These are phyloP conservation scores for Sclerotinia borealis DNA, from an alignment of 2,329 filamentous ascomycete species.

Conservation along the genomic window DNA sequence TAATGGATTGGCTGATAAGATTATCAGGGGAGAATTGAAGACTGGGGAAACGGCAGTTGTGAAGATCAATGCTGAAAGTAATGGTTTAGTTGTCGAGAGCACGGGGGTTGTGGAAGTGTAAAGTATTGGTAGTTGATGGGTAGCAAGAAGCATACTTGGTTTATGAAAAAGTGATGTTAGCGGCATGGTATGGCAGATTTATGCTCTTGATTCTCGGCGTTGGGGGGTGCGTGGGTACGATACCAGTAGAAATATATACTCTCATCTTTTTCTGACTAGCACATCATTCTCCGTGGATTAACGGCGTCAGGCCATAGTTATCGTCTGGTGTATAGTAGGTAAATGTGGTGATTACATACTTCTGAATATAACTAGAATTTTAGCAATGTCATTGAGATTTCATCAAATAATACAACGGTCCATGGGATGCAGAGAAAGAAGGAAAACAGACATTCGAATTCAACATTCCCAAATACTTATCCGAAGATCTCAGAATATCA, in stretches of 20 bases:
- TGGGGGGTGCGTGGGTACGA: not conserved
- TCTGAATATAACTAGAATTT: too few relatives aligned
- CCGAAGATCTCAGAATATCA: too few relatives aligned
- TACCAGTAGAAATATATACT: not conserved
- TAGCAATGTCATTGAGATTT: too few relatives aligned
- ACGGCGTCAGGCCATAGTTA: too few relatives aligned
- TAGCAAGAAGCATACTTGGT: not conserved
- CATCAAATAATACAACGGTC: too few relatives aligned
- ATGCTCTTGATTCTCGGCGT: slow-evolving; percentile 2
- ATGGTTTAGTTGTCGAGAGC: slow-evolving; percentile 47
- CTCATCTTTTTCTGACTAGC: too few relatives aligned
- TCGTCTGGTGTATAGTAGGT: too few relatives aligned
- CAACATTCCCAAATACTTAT: too few relatives aligned
- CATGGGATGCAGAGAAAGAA: too few relatives aligned
- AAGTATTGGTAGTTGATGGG: not conserved
- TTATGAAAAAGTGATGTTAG: not conserved
- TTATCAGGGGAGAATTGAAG: slow-evolving; percentile 79
- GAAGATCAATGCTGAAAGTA: slow-evolving; percentile 55
- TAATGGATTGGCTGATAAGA: slow-evolving; percentile 82
- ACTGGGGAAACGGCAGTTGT: slow-evolving; percentile 69
- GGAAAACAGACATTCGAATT: too few relatives aligned
- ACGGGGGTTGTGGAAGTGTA: slow-evolving; percentile 8
- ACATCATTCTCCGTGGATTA: too few relatives aligned
- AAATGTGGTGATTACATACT: too few relatives aligned
- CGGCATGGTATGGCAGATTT: slow-evolving; percentile 2